phyloP scores from a whole-genome alignment of 768 basidiomycete species.

The Mycena haematopus region DNA sequence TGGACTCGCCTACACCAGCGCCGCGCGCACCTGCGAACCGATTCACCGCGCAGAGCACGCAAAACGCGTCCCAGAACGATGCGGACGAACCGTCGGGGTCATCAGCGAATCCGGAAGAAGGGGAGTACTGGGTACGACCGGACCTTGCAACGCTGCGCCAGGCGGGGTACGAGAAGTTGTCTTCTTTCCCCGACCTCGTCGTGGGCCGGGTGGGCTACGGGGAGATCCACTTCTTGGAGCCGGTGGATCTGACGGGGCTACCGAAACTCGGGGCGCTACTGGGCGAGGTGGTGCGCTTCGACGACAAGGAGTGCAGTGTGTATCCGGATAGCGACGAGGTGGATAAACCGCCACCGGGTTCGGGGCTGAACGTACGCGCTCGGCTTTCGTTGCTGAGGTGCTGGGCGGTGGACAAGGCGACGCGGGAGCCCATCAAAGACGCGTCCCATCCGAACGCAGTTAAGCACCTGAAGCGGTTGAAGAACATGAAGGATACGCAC shows the following conservation, averaged over 20 bases:
- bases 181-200: conserved; percentile 74
- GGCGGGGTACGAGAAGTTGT: conserved; percentile 74
- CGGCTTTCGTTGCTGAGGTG: conserved; percentile 77
- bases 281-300: conserved; percentile 88
- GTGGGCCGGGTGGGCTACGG: conserved; percentile 95
- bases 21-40: conserved; percentile 41
- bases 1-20: conserved; percentile 46
- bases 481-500: conserved; percentile 83
- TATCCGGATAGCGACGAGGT: conserved; percentile 90
- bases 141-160: conserved; percentile 74
- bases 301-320: conserved; percentile 90
- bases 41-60: conserved; percentile 47
- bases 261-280: conserved; percentile 80
- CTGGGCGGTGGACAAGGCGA: conserved; percentile 92
- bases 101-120: conserved; percentile 65
- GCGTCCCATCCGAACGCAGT: conserved; percentile 68
- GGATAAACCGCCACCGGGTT: conserved; percentile 82
- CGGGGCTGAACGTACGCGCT: conserved; percentile 90
- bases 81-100: conserved; percentile 31
- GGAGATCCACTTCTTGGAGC: conserved; percentile 82
- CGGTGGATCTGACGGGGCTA: conserved; percentile 85
- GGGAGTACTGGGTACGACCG: conserved; percentile 93
- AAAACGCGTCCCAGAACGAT: conserved; percentile 30
- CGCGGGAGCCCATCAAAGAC: conserved; percentile 89
- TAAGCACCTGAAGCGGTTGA: conserved; percentile 81